Conservation (phyloP, 2,329 filamentous ascomycete genomes). For the Penicillium freii region DNA sequence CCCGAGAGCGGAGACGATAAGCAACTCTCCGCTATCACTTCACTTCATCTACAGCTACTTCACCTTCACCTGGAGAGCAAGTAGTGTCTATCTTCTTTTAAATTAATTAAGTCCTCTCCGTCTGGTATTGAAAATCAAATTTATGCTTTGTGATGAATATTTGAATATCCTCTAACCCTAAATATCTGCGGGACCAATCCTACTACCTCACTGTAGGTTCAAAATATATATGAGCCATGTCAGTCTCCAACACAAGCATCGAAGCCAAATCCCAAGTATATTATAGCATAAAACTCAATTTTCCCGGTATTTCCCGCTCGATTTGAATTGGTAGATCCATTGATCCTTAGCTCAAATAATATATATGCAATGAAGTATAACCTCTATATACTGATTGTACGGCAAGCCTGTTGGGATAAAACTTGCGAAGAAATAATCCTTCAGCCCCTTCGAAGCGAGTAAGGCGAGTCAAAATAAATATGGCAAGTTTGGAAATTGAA, state of each 20-base stretch:
- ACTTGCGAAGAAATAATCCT: background rate
- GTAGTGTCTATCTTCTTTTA: background rate
- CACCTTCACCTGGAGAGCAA: background rate
- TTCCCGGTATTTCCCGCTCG: rapidly evolving
- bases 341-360: background rate
- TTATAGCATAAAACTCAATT: background rate
- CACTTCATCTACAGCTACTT: background rate
- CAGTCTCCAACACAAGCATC: background rate
- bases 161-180: background rate
- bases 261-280: background rate
- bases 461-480: background rate
- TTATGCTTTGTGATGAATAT: background rate
- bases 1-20: constrained; percentile 21
- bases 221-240: background rate
- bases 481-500: background rate
- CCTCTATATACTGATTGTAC: background rate
- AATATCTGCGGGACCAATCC: background rate
- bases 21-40: constrained; percentile 10
- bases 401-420: background rate
- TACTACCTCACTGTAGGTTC: too few species aligned
- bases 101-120: background rate
- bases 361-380: background rate
- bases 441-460: background rate
- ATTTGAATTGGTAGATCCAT: background rate
- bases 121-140: background rate